Evolutionary conservation across 371 early-diverging fungal species (phyloP).

Genomic region (Chytridium lagenaria): DNA sequence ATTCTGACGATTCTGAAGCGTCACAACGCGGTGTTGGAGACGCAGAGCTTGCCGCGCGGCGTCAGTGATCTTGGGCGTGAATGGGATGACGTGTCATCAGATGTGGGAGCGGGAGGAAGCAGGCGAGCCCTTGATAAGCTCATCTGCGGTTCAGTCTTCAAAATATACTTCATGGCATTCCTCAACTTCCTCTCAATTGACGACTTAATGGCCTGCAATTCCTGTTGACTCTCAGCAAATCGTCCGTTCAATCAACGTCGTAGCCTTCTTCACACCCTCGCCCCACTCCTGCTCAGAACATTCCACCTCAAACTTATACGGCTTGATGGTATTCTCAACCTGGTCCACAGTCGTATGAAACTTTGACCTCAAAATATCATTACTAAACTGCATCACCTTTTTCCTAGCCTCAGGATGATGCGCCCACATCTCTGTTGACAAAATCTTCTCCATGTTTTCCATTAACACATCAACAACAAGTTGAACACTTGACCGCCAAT

Average conservation of each 20-base stretch:
- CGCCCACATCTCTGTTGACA: conserved; percentile 80
- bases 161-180: conserved; percentile 71
- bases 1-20: conserved; percentile 79
- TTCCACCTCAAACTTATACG: conserved; percentile 96
- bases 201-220: conserved; percentile 74
- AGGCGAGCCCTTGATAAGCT: too few relatives aligned
- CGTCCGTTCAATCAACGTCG: conserved; percentile 76
- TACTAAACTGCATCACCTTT: conserved; percentile 79
- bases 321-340: conserved; percentile 98
- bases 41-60: conserved; percentile 80
- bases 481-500: conserved; percentile 92
- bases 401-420: conserved; percentile 85
- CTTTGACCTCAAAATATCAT: conserved; percentile 82
- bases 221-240: conserved; percentile 74
- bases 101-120: too few relatives aligned
- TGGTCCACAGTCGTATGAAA: conserved; percentile 87
- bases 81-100: too few relatives aligned
- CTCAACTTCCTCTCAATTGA: conserved; percentile 83
- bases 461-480: conserved; percentile 85
- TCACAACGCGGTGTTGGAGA: conserved; percentile 74
- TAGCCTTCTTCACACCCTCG: conserved; percentile 81
- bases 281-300: conserved; percentile 91
- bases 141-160: conserved; percentile 34
- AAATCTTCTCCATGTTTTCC: conserved; percentile 80
- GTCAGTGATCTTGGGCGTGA: conserved; percentile 75